Base-by-base conservation (phyloP, 75 land plant species). In the Cupressus sempervirens region DNA sequence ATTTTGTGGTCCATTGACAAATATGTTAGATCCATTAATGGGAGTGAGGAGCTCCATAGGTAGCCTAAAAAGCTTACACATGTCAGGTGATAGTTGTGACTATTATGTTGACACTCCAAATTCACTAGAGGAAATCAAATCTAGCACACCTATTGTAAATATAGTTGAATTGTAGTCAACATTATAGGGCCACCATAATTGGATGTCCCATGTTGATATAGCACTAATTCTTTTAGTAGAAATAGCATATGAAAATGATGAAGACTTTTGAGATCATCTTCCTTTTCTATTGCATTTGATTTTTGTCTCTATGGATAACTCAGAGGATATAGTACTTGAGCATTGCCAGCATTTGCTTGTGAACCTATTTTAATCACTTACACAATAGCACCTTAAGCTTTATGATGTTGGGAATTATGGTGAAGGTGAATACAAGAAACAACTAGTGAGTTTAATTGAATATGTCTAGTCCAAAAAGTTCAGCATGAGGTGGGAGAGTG, bases 301-400 rank as follows among this genome's bases (percentile, higher is more conserved):
- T 18, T 98, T 97, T 90, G 99, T 98, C 67, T 98, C 98, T 23
- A 98, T 98, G 99, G 99, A 98, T 87, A 98, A 99, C 88, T 96
- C 99, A 50, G 99, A 98, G 65, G 99, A 98, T 84, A 95, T 98
- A 81, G 99, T 98, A 15, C 91, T 98, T 34, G 94, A 95, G 85
- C 99, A 98, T 90, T 98, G 99, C 88, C 99, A 98, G 90, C 95
- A 96, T 83, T 89, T 98, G 74, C 93, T 98, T 86, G 99, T 98
- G 26, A 98, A 98, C 91, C 89, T 98, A 16, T 88, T 98, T 10
- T 98, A 98, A 86, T 98, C 99, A 15, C 95, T 98, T 82, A 99
- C 99, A 43, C 99, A 99, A 40, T 88, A 99, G 76, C 99, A 97
- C 58, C 88, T 98, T 79, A 99, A 98, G 83, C 85, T 95, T 50